phyloP scores from a whole-genome alignment of 1,139 yeast genomes.

The Candida sp. region DNA sequence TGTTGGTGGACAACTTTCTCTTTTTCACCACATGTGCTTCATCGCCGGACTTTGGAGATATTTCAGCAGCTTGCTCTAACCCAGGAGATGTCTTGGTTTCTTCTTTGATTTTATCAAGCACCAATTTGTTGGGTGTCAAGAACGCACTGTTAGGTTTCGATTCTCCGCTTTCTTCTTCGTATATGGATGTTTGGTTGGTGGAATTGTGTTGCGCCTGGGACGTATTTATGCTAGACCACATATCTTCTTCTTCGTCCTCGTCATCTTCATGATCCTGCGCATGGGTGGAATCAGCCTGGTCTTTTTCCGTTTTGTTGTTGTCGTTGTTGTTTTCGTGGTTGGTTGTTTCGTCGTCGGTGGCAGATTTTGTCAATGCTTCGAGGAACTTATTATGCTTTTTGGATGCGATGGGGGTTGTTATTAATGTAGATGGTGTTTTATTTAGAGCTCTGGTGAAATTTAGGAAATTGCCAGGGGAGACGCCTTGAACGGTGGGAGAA shows the following conservation, averaged over 20 bases:
- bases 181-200: conserved; percentile 32
- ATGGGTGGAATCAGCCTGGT: not conserved
- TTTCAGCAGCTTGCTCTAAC: conserved; percentile 5
- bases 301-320: not conserved
- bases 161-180: conserved; percentile 23
- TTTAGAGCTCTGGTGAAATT: conserved; percentile 20
- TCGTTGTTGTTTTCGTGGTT: not conserved
- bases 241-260: conserved; percentile 21
- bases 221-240: conserved; percentile 36
- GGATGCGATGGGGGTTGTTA: not conserved
- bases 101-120: conserved; percentile 5
- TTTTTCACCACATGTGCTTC: conserved; percentile 5
- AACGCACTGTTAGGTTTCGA: conserved; percentile 17
- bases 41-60: conserved; percentile 5
- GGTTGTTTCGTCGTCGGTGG: not conserved
- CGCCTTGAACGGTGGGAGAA: conserved; percentile 33
- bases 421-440: conserved; percentile 3
- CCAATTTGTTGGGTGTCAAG: conserved; percentile 37
- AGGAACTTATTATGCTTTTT: conserved; percentile 10
- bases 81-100: conserved; percentile 13
- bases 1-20: conserved; percentile 11
- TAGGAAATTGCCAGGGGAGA: conserved; percentile 44
- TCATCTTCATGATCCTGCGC: conserved; percentile 1
- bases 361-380: conserved; percentile 10
- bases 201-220: conserved; percentile 20